These are phyloP conservation scores for Talaromyces sp. DNA, from an alignment of 2,329 filamentous ascomycete genomes.

Conservation along the genomic window DNA sequence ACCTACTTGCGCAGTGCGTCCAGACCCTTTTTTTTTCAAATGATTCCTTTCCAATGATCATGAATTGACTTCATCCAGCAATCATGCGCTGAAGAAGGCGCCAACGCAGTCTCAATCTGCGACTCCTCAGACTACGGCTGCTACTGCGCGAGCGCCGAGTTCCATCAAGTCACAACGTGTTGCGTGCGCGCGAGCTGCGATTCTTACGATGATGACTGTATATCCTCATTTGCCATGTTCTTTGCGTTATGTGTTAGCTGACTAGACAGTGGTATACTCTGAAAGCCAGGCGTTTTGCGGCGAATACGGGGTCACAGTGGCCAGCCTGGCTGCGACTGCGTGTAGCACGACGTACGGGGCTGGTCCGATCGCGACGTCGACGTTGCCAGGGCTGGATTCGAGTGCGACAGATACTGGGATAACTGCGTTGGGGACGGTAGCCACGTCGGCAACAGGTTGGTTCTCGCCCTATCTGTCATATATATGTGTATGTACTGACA, in stretches of 20 bases:
- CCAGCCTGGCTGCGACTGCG: conserved; percentile 1
- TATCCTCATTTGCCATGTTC: not conserved
- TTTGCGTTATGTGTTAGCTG: not conserved
- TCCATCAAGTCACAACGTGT: not conserved
- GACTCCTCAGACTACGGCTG: conserved; percentile 7
- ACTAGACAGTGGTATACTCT: not conserved
- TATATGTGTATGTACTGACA: not conserved
- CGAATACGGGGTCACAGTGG: conserved; percentile 1
- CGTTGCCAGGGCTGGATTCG: not conserved
- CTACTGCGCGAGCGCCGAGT: not conserved
- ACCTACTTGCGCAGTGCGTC: conserved; percentile 7
- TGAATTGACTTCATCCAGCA: not conserved
- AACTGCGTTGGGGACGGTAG: not conserved
- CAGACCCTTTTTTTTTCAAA: not conserved
- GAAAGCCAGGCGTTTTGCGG: conserved; percentile 6
- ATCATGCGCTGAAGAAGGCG: not conserved
- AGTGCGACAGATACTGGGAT: not conserved
- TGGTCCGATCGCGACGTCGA: not conserved
- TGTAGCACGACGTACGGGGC: conserved; percentile 5
- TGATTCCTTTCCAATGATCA: no score
- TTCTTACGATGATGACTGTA: conserved; percentile 1
- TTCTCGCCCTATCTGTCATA: not conserved
- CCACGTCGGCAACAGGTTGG: not conserved
- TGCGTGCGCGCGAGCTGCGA: conserved; percentile 5
- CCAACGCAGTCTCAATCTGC: not conserved